These are phyloP conservation scores for Marsdenia floribunda DNA, from an alignment of 257 asterid species.

Conservation along the genomic window DNA sequence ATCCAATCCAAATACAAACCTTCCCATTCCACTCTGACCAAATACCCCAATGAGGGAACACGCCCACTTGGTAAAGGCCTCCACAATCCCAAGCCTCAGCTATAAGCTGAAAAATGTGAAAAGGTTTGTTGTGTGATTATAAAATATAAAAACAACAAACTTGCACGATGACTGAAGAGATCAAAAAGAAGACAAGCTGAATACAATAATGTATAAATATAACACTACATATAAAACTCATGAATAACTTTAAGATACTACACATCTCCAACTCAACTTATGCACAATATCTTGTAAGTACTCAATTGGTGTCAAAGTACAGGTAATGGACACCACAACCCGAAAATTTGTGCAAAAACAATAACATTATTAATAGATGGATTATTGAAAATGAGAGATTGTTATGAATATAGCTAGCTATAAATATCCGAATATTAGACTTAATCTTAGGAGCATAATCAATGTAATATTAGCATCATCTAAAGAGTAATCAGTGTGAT, in stretches of 20 bases:
- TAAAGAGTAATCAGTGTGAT: too few relatives aligned
- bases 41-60: conserved; percentile 90
- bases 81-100: conserved; percentile 99
- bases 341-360: background rate
- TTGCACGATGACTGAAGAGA: conserved; percentile 2
- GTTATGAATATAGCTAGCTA: too few relatives aligned
- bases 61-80: conserved; percentile 97
- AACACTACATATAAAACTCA: background rate
- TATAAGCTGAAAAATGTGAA: conserved; percentile 54
- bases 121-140: background rate
- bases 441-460: too few relatives aligned
- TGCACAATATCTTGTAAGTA: background rate
- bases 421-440: too few relatives aligned
- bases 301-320: background rate
- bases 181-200: background rate
- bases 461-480: too few relatives aligned
- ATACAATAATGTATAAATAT: background rate
- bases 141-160: conserved; percentile 2
- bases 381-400: too few relatives aligned
- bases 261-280: background rate
- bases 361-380: background rate
- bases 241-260: background rate
- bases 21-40: conserved; percentile 99
- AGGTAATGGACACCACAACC: background rate
- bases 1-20: conserved; percentile 37